Base-by-base conservation (phyloP, 306 rosid species). In the Inga laurina region DNA sequence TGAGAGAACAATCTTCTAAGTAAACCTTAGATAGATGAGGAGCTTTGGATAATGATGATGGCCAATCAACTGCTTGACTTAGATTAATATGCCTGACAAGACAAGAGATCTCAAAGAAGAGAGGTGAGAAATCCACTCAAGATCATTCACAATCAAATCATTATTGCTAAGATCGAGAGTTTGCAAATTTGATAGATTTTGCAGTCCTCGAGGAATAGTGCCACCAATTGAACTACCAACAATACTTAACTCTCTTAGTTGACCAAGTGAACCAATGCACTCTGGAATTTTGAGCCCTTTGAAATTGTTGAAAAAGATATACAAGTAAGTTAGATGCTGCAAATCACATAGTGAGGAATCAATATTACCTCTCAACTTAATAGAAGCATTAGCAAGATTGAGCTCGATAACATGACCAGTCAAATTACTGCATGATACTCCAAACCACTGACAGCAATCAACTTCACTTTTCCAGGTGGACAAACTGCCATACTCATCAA, bases 141-240 rank as follows among this genome's bases (percentile, higher is more conserved):
- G 9, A 19, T 19, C 22, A 24, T 54, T 37, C 45, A 35, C n/a
- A 12, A 13, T 45, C 66, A 82, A 67, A 24, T 22, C 5, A 35
- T 73, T 45, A 0, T 0, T 0, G 0, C 4, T 0, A 13, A 85
- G 79, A 8, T 57, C 18, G 7, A 79, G 79, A 68, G 35, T 18
- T 56, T 56, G 70, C 37, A 82, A 71, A 22, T 67, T 85, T 19
- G 85, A 78, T 35, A 78, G 83, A 70, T 82, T 85, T 0, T 65
- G 37, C 0, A 82, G 1, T 43, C 44, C 54, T 72, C 22, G 7
- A 35, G 88, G 81, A 67, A 86, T 6, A 8, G 0, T 56, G 48
- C 83, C n/a, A 37, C 7, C 11, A 30, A 85, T 9, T 0, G 2
- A 0, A 43, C 76, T 48, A 11, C 0, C 0, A 18, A 14, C 2